Conservation (phyloP, 2,329 filamentous ascomycete species). For the Aspergillus udagawae region DNA sequence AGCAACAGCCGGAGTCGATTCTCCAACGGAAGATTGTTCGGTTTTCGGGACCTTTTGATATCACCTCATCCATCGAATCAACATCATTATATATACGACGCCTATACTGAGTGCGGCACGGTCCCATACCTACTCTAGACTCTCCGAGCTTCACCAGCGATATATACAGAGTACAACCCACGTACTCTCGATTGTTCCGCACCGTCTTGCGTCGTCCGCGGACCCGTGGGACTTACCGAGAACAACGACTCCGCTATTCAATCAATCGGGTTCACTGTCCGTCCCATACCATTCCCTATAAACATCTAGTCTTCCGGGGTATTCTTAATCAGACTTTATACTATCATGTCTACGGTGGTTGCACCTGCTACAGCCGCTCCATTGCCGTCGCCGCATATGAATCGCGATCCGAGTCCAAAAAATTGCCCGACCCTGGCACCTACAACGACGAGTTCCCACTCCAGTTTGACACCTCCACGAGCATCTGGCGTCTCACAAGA, state of each 20-base stretch:
- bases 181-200: background rate
- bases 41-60: background rate
- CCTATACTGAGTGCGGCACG: background rate
- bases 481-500: constrained; percentile 31
- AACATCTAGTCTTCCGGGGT: background rate
- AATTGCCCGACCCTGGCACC: constrained; percentile 41
- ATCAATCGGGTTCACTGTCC: background rate
- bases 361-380: constrained; percentile 42
- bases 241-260: background rate
- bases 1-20: constrained; percentile 1
- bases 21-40: constrained; percentile 3
- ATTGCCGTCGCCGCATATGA: constrained; percentile 41
- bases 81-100: background rate
- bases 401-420: constrained; percentile 43
- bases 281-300: background rate
- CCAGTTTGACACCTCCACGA: constrained; percentile 32
- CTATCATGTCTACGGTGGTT: constrained; percentile 47
- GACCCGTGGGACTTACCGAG: background rate
- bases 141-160: background rate
- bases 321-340: background rate
- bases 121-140: background rate
- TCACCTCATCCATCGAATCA: background rate
- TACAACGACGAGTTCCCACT: constrained; percentile 28
- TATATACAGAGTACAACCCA: background rate
- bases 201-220: background rate